Evolutionary conservation across 345 rosid species (phyloP).

Genomic region (Pistacia vera): DNA sequence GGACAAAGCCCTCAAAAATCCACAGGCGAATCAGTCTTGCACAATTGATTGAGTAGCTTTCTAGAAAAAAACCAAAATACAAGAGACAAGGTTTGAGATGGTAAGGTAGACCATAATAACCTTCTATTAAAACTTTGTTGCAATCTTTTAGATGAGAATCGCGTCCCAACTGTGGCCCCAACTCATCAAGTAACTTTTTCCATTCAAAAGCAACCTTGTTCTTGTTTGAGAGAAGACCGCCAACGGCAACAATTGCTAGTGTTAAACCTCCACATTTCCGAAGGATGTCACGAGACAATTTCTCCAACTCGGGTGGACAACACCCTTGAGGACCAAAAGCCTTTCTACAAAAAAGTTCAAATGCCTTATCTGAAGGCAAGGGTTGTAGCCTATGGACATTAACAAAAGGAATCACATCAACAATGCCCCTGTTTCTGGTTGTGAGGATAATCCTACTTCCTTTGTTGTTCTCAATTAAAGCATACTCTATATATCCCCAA

Average conservation of each 20-base stretch:
- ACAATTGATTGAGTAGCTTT: constrained; percentile 3
- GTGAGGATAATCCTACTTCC: constrained; percentile 19
- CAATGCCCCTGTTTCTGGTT: constrained; percentile 8
- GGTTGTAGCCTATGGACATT: constrained; percentile 15
- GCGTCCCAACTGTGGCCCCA: constrained; percentile 8
- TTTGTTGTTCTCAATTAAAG: constrained; percentile 16
- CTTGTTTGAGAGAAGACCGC: constrained; percentile 15
- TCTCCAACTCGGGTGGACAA: constrained; percentile 18
- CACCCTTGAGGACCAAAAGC: neutral
- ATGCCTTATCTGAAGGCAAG: neutral
- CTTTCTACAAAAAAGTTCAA: constrained; percentile 18
- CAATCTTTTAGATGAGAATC: constrained; percentile 6
- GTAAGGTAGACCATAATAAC: constrained; percentile 28
- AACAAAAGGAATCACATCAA: neutral
- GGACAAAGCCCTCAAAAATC: constrained; percentile 24
- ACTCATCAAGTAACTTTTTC: neutral
- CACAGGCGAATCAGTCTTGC: constrained; percentile 19
- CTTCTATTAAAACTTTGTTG: constrained; percentile 13
- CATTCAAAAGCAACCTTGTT: constrained; percentile 11
- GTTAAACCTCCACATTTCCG: constrained; percentile 24
- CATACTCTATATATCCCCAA: constrained; percentile 23
- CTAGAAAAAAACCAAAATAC: constrained; percentile 22
- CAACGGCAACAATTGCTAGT: constrained; percentile 23
- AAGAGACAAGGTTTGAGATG: constrained; percentile 21
- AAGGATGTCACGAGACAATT: constrained; percentile 3